Evolutionary conservation across 805 yeast genomes (phyloP), one percentile per base, ranked within the genome.

Genomic region (Cyberlindnera euphorbiiphila): DNA sequence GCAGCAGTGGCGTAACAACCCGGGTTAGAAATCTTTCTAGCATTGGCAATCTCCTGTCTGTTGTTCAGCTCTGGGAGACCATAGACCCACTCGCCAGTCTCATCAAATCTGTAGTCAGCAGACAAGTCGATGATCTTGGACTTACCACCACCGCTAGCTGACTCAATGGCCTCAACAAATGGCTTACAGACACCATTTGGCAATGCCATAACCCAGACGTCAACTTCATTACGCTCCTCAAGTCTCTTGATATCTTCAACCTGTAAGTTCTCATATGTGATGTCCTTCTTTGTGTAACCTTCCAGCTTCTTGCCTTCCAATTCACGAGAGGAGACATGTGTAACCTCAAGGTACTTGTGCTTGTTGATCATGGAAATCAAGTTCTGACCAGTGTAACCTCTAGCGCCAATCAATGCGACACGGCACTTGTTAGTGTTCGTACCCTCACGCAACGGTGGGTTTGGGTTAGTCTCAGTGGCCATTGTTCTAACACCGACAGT

Each of bases 1-100:
- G 97, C 93, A 41, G 94, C 97, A 31, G 99, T 93, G n/a, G 98
- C 97, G 60, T 89, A 93, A 70, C 99, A 93, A 32, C 98, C 99
- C 3, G 99, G 99, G 66, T 93, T 93, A 5, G 97, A 81, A 45
- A 93, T 85, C 59, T 84, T 85, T 54, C 74, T 71, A 14, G 98
- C 91, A 11, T 67, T 56, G 25, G 84, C 74, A 51, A 93, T 84
- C 9, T 57, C 57, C 9, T 66, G 57, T 59, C 98, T 78, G 49
- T 78, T 72, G 39, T 76, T 78, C 54, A 93, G 72, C 65, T 93
- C 99, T 8, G 99, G 99, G 51, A 93, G 74, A 32, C 99, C 99
- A 59, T 93, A 93, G 5, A 72, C 69, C 98, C 99, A 93, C 51
- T 81, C 79, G 19, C 85, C 83, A 37, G 89, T 73, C 12, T 79